Evolutionary conservation across 192 early-diverging fungal species (phyloP).

Genomic region (Pilaira anomala): DNA sequence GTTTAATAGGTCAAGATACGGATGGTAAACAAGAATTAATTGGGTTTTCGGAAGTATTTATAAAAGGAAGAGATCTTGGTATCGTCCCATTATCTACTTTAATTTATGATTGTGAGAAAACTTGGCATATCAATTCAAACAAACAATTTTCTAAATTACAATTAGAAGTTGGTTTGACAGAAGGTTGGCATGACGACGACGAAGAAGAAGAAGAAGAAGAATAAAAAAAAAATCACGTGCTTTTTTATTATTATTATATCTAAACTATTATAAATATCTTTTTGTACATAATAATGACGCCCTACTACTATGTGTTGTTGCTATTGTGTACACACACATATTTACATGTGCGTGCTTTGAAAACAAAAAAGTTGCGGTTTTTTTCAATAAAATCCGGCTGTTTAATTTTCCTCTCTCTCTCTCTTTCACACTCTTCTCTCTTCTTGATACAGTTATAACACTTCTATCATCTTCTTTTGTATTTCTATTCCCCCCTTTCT

Average conservation of each 20-base stretch:
- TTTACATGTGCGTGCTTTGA: not conserved
- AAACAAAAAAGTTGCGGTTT: not conserved
- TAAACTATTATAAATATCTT: too few species aligned
- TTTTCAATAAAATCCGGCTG: constrained; percentile 7
- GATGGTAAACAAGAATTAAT: not conserved
- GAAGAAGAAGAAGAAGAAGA: too few species aligned
- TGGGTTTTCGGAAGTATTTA: not conserved
- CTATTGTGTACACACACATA: too few species aligned
- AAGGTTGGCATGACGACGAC: constrained; percentile 17
- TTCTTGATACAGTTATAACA: too few species aligned
- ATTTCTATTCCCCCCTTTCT: not conserved
- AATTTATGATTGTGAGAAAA: constrained; percentile 1
- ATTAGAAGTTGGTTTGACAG: constrained; percentile 5
- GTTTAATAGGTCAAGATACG: not conserved
- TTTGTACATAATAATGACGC: too few species aligned
- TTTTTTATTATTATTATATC: too few species aligned
- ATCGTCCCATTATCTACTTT: not conserved
- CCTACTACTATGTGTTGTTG: too few species aligned
- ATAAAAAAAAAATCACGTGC: too few species aligned
- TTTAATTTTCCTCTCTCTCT: not conserved
- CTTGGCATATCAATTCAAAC: constrained; percentile 6
- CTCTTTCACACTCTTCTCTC: not conserved
- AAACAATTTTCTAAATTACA: constrained; percentile 8
- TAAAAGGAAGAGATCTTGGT: not conserved
- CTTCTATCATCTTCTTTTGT: not conserved